Evolutionary conservation across 129 eudicot genomes (phyloP), one percentile per base, ranked within the genome.

Genomic region (Flaveria ramosissima): DNA sequence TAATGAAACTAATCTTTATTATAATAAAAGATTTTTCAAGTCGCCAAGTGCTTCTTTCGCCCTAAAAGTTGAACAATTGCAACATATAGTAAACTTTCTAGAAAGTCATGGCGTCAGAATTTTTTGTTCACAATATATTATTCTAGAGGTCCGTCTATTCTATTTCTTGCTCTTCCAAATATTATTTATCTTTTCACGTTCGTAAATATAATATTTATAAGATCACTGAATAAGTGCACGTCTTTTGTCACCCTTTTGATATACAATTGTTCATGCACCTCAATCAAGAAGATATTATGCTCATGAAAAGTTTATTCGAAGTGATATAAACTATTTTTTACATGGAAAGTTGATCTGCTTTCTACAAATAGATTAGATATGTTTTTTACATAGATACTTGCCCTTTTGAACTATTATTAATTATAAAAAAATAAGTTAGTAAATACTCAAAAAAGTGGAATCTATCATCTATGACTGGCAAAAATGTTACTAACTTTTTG

Each of bases 221-320:
- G 55, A 41, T 73, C 53, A 39, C 68, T 73, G 56, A 41, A 23
- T 10, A 19, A 8, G 19, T 36, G 65, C 77, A 72, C 51, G 55
- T 56, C 67, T 55, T 73, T 73, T 56, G 68, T 42, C 39, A 56
- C 50, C 52, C 68, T 59, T 21, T 59, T 20, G 9, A 73, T 27
- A 2, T 39, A 39, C 41, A 57, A 53, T 57, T 4, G 8, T 56
- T 60, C 68, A 48, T 75, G 50, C 79, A 75, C 79, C 30, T 11
- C 46, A 48, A 63, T 75, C 63, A 75, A 63, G 79, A 75, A 26
- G 64, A 64, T 63, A 47, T 75, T 75, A 76, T 65, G 51, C 73
- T 76, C 73, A 16, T 50, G 52, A 50, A 76, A 76, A 41, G 52
- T 13, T 7, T 13, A 39, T 43, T 57, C 14, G 23, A 32, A 36